Percentiles rank a stretch among this genome's conserved stretches.
Evolutionary conservation across 768 basidiomycete species (phyloP).

Genomic region (Mycena kentingensis): DNA sequence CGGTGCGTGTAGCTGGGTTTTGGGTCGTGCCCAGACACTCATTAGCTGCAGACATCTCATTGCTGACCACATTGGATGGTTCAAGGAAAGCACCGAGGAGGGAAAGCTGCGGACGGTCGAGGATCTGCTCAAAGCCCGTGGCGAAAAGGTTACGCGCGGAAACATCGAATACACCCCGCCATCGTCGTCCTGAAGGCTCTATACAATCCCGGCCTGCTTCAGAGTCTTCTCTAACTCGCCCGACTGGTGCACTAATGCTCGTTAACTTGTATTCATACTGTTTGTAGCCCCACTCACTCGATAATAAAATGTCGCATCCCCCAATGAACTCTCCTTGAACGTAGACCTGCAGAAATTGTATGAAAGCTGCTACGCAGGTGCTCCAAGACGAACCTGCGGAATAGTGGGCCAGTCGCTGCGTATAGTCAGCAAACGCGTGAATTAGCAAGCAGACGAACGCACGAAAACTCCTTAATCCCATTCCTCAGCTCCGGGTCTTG

Average conservation of each 20-base stretch:
- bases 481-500: slow-evolving; percentile 80
- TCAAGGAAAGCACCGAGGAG: slow-evolving; percentile 76
- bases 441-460: slow-evolving; percentile 35
- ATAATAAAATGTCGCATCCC: slow-evolving; percentile 92
- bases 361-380: background rate
- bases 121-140: slow-evolving; percentile 74
- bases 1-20: slow-evolving; percentile 51
- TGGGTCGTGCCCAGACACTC: slow-evolving; percentile 1
- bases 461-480: slow-evolving; percentile 97
- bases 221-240: slow-evolving; percentile 75
- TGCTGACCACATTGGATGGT: slow-evolving; percentile 92
- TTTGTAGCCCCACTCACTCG: slow-evolving; percentile 60
- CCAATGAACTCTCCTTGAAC: slow-evolving; percentile 95
- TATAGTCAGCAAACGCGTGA: background rate
- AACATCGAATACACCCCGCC: slow-evolving; percentile 10
- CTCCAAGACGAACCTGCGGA: slow-evolving; percentile 46
- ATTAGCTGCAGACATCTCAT: slow-evolving; percentile 65
- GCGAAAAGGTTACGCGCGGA: slow-evolving; percentile 70
- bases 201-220: background rate
- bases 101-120: slow-evolving; percentile 81
- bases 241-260: slow-evolving; percentile 90
- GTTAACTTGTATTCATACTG: slow-evolving; percentile 1
- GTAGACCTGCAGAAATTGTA: slow-evolving; percentile 57
- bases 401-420: slow-evolving; percentile 96
- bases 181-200: no score